Evolutionary conservation across 2,329 filamentous ascomycete genomes (phyloP), one percentile per base, ranked within the genome.

Genomic region (Emmonsiellopsis sp.): DNA sequence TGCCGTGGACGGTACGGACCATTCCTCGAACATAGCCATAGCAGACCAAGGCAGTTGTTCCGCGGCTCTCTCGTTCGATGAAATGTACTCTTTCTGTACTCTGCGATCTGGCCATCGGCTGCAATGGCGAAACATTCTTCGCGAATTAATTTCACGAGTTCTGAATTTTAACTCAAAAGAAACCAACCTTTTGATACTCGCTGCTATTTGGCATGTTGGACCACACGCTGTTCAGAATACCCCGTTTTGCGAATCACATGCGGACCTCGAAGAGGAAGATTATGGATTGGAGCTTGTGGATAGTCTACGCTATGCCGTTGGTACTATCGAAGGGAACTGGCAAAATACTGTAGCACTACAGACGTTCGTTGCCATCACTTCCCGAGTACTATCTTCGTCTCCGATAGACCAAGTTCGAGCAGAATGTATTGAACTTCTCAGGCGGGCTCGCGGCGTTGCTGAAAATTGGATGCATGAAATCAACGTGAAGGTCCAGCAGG

Each of bases 101-200:
- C 57, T 84, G 2, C 71, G 76, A 0, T 60, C 75, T 1, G 80
- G 80, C 0, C 54, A 69, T n/a, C 60, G 64, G 0, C 63, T 82
- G 9, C 77, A 81, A 49, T 84, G 80, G 76, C 59, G 69, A 6
- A 84, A 82, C 51, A 74, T 85, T 2, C 60, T 81, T 0, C 60
- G 69, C 1, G 75, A 83, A 58, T 62, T 85, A 2, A 62, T 65
- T 0, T 65, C 69, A 0, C 73, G 76, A 0, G 68, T 67, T 0
- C 50, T 85, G 0, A 74, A 81, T 44, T 75, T 81, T 40, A 76
- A 74, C 8, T 75, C 76, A 40, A 53, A 66, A 0, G 77, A 80
- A 42, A 77, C 77, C 0, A 65, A 65, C 6, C 57, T 74, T 1
- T 59, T 82, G 0, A 50, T 83, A 0, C 60, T 73, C 2, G 81